These are phyloP conservation scores for Candida freyschussii DNA, from an alignment of 1,139 yeast species.

Conservation along the genomic window DNA sequence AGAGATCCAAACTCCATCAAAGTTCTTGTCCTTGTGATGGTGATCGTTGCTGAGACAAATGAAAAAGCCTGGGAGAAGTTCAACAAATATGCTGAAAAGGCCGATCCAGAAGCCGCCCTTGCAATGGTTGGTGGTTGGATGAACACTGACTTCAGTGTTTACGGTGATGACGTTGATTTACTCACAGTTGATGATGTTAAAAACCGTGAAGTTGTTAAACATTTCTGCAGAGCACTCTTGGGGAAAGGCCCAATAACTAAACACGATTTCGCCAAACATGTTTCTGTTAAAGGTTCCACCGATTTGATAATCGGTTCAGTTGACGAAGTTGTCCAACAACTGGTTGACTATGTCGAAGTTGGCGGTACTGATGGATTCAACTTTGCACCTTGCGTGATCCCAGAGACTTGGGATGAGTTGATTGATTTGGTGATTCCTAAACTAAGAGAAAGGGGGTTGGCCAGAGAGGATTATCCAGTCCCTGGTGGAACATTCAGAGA, in stretches of 20 bases:
- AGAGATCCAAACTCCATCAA: slow-evolving; percentile 10
- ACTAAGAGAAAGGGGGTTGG: slow-evolving; percentile 26
- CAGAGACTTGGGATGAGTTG: slow-evolving; percentile 28
- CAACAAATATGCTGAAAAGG: slow-evolving; percentile 5
- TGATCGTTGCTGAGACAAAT: slow-evolving; percentile 11
- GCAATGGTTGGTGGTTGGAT: slow-evolving; percentile 13
- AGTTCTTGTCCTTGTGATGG: slow-evolving; percentile 8
- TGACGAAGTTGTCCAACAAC: slow-evolving; percentile 26
- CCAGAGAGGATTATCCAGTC: slow-evolving; percentile 26
- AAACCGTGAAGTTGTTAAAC: slow-evolving; percentile 9
- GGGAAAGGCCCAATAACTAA: slow-evolving; percentile 8
- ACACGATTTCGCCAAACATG: slow-evolving; percentile 6
- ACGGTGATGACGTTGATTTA: slow-evolving; percentile 12
- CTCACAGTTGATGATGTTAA: slow-evolving; percentile 3
- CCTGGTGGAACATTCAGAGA: slow-evolving; percentile 23
- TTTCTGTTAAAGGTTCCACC: slow-evolving; percentile 9
- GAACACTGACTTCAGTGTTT: slow-evolving; percentile 7
- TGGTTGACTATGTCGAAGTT: slow-evolving; percentile 27
- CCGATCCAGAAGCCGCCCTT: slow-evolving; percentile 11
- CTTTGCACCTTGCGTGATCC: slow-evolving; percentile 24
- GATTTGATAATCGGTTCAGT: slow-evolving; percentile 22
- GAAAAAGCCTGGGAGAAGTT: slow-evolving; percentile 12
- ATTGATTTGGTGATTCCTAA: slow-evolving; percentile 29
- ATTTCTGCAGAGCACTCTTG: slow-evolving; percentile 4
- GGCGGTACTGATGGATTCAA: slow-evolving; percentile 32